These are phyloP conservation scores for Albatrellus ellisii DNA, from an alignment of 768 basidiomycete genomes.

Conservation along the genomic window DNA sequence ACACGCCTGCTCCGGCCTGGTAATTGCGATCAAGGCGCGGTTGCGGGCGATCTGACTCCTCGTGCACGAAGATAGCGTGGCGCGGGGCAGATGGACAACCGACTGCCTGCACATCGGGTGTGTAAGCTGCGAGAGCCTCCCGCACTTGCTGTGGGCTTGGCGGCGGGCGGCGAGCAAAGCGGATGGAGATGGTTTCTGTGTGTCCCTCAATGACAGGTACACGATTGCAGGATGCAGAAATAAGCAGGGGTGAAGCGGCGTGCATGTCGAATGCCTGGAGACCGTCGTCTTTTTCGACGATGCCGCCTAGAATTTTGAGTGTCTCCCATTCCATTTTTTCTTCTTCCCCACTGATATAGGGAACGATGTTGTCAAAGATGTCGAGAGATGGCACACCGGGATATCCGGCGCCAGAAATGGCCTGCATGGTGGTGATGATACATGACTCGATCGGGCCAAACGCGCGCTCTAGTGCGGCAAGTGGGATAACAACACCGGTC, in stretches of 20 bases:
- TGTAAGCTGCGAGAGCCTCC: slow-evolving; percentile 63
- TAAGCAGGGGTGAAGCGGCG: slow-evolving; percentile 60
- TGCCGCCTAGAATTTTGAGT: slow-evolving; percentile 87
- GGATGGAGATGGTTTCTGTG: slow-evolving; percentile 78
- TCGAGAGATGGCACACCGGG: slow-evolving; percentile 85
- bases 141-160: slow-evolving; percentile 83
- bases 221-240: slow-evolving; percentile 89
- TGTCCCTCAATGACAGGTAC: slow-evolving; percentile 96
- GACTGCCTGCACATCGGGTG: slow-evolving; percentile 59
- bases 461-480: slow-evolving; percentile 75
- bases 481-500: slow-evolving; percentile 85
- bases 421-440: slow-evolving; percentile 93
- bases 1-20: slow-evolving; percentile 85
- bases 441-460: slow-evolving; percentile 93
- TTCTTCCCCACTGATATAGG: slow-evolving; percentile 86
- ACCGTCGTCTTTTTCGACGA: slow-evolving; percentile 43
- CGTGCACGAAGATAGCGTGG: slow-evolving; percentile 82
- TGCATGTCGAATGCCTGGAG: slow-evolving; percentile 75
- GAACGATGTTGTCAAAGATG: slow-evolving; percentile 92
- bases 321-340: slow-evolving; percentile 99
- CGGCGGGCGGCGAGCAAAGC: slow-evolving; percentile 67
- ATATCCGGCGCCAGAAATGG: slow-evolving; percentile 96
- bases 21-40: slow-evolving; percentile 84
- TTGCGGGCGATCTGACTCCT: slow-evolving; percentile 86
- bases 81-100: slow-evolving; percentile 78